These are phyloP conservation scores for Stagonosporopsis tanaceti DNA, from an alignment of 2,329 filamentous ascomycete genomes.

Conservation along the genomic window DNA sequence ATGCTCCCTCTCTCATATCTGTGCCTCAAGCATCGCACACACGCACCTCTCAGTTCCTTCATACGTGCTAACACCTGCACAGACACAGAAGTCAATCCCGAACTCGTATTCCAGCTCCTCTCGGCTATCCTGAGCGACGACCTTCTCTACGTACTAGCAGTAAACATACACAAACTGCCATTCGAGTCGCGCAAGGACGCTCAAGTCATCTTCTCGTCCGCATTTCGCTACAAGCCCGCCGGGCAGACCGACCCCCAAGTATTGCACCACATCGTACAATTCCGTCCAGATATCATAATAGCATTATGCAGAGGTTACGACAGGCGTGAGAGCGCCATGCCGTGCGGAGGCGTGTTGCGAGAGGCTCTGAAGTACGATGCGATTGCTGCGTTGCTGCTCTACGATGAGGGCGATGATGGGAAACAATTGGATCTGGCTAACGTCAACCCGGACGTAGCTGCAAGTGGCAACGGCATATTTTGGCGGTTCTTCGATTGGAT, in stretches of 20 bases:
- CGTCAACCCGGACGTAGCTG: constrained; percentile 77
- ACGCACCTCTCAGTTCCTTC: neutral
- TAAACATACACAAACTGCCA: constrained; percentile 82
- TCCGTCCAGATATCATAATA: constrained; percentile 84
- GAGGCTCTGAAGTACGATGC: constrained; percentile 92
- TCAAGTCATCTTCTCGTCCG: constrained; percentile 93
- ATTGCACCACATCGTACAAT: constrained; percentile 86
- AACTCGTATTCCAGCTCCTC: constrained; percentile 87
- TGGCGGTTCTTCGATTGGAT: constrained; percentile 99
- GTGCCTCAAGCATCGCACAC: neutral
- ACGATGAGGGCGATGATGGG: constrained; percentile 83
- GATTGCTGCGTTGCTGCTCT: constrained; percentile 88
- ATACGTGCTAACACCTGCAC: constrained; percentile 16
- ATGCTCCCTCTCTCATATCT: constrained; percentile 27
- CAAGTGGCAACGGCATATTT: constrained; percentile 85
- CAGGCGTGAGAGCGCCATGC: constrained; percentile 87
- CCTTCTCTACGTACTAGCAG: constrained; percentile 82
- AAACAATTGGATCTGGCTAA: constrained; percentile 77
- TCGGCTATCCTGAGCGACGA: constrained; percentile 87
- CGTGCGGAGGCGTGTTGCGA: constrained; percentile 86
- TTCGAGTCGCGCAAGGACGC: constrained; percentile 97
- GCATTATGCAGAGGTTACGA: constrained; percentile 91
- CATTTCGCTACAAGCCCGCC: constrained; percentile 85
- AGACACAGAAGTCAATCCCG: constrained; percentile 87
- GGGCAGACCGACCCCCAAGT: constrained; percentile 80